Conservation (phyloP, 129 eudicot species). For the Helichrysum umbraculigerum region DNA sequence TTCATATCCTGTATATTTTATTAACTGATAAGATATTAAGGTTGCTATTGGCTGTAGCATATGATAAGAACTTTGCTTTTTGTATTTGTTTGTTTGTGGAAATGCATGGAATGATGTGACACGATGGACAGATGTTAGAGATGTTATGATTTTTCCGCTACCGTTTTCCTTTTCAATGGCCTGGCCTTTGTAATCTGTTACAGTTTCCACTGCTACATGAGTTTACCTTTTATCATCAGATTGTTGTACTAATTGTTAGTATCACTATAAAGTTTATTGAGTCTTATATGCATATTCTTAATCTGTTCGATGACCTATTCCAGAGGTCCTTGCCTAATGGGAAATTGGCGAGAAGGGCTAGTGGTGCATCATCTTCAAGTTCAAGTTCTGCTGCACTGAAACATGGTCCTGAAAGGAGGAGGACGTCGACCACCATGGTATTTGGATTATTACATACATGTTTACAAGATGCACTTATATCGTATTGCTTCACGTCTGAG, state of each 20-base stretch:
- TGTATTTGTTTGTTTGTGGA: background rate
- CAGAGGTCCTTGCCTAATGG: constrained; percentile 65
- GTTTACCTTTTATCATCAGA: background rate
- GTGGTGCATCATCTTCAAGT: constrained; percentile 58
- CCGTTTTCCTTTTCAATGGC: background rate
- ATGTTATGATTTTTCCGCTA: background rate
- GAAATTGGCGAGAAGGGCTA: constrained; percentile 54
- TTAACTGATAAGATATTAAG: constrained; percentile 12
- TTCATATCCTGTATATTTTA: background rate
- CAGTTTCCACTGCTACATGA: constrained; percentile 12
- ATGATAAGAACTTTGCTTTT: background rate
- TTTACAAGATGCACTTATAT: background rate
- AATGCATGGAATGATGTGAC: background rate
- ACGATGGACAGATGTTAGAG: background rate
- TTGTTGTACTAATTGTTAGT: constrained; percentile 8
- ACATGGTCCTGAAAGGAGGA: constrained; percentile 62
- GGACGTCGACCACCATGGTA: constrained; percentile 63
- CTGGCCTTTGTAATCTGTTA: constrained; percentile 6
- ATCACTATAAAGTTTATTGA: background rate
- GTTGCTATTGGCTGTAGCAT: constrained; percentile 21
- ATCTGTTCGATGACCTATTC: constrained; percentile 24
- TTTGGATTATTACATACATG: constrained; percentile 10
- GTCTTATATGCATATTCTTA: constrained; percentile 8
- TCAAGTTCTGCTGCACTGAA: constrained; percentile 54
- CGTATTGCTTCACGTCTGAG: background rate